Evolutionary conservation across 2,329 filamentous ascomycete genomes (phyloP), one percentile per base, ranked within the genome.

Genomic region (Knufia petricola): DNA sequence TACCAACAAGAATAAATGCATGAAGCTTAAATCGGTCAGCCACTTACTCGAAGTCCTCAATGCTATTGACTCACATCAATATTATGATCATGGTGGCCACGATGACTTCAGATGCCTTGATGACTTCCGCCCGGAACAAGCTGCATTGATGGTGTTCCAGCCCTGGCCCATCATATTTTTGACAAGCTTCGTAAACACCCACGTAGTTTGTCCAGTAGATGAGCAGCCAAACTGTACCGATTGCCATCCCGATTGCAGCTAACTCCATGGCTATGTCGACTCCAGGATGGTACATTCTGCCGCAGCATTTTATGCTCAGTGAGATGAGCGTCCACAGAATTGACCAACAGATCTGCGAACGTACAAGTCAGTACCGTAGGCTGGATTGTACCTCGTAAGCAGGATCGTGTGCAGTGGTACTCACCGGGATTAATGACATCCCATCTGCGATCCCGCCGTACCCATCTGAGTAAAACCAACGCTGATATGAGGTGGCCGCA

Each of bases 211-310:
- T 19, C 24, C 28, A 31, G 3, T n/a, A n/a, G 15, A 44, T 20
- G 3, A 44, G 41, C 17, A 44, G 10, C 41, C 41, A 44, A 7
- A 44, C 28, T 6, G 13, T 44, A 21, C 41, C 41, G 24, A 44
- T 2, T 44, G 15, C 24, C 19, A 44, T 9, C 12, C 26, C 41
- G 3, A 31, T 9, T 7, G 13, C 24, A n/a, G 8, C 10, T 2
- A 44, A 19, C 21, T 44, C 41, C 24, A 44, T n/a, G 8, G 41
- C 41, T 17, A 44, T 44, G 26, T 44, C 41, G 17, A 44, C 28
- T 15, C 41, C 41, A 3, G 41, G 41, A 21, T 44, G 41, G 13
- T 44, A 44, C 17, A 9, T 19, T 19, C 13, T 19, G 10, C 41
- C 41, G 19, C 24, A n/a, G 17, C 13, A 31, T 19, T 44, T 31